Conservation (phyloP, 768 basidiomycete species). For the Daedalea quercina region DNA sequence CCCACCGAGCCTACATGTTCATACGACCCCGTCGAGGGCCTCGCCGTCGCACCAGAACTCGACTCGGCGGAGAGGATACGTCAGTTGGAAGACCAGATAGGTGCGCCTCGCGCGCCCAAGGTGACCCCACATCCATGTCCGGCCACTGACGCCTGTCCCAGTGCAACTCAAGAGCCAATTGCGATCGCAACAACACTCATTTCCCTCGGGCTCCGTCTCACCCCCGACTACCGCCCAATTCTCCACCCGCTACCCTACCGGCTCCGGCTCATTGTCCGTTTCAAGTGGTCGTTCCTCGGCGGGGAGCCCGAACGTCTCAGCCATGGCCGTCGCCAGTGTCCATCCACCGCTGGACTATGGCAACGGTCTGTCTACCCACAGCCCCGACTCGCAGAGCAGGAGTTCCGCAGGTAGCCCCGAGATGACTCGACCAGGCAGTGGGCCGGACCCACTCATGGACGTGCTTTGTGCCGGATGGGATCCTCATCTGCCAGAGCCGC, state of each 20-base stretch:
- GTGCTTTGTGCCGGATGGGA: slow-evolving; percentile 79
- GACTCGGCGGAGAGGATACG: slow-evolving; percentile 78
- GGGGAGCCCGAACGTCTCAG: slow-evolving; percentile 19
- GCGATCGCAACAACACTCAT: slow-evolving; percentile 38
- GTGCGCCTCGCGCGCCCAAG: slow-evolving; percentile 28
- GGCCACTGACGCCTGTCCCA: slow-evolving; percentile 18
- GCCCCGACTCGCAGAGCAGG: slow-evolving; percentile 24
- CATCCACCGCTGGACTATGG: slow-evolving; percentile 20
- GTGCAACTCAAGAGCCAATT: slow-evolving; percentile 60
- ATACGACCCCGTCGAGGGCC: slow-evolving; percentile 82
- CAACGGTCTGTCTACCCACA: slow-evolving; percentile 15
- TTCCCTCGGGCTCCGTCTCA: slow-evolving; percentile 32
- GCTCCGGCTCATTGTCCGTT: slow-evolving; percentile 1
- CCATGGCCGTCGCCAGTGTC: slow-evolving; percentile 21
- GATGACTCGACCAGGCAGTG: slow-evolving; percentile 28
- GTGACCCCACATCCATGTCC: not conserved
- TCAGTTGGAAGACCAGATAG: slow-evolving; percentile 70
- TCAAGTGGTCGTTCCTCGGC: slow-evolving; percentile 16
- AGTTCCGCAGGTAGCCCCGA: slow-evolving; percentile 49
- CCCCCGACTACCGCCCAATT: slow-evolving; percentile 22
- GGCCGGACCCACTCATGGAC: slow-evolving; percentile 53
- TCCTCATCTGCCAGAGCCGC: slow-evolving; percentile 74
- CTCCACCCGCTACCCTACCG: not conserved
- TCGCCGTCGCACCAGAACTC: slow-evolving; percentile 67
- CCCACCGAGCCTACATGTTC: slow-evolving; percentile 81